Evolutionary conservation across 768 basidiomycete species (phyloP).

Genomic region (Harrya chromipes): DNA sequence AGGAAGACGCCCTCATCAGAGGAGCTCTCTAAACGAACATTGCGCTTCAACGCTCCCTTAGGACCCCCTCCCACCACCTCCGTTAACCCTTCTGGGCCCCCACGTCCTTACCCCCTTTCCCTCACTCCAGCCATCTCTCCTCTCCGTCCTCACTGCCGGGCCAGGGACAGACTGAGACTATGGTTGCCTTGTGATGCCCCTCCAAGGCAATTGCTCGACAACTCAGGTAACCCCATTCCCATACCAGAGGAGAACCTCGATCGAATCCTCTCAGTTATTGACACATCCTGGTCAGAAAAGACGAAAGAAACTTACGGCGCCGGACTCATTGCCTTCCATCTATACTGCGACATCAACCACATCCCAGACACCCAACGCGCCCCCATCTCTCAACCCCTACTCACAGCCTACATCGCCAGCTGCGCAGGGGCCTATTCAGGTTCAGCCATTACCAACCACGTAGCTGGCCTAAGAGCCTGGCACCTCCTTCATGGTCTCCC

Average conservation of each 20-base stretch:
- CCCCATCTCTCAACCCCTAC: conserved; percentile 7
- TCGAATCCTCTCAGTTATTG: neutral
- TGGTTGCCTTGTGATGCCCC: neutral
- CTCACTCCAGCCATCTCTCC: too few species aligned
- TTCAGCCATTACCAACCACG: conserved; percentile 18
- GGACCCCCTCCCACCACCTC: too few species aligned
- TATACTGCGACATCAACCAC: conserved; percentile 28
- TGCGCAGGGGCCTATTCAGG: conserved; percentile 34
- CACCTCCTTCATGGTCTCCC: conserved; percentile 40
- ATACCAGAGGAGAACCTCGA: neutral
- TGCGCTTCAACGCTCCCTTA: too few species aligned
- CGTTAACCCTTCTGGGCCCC: too few species aligned
- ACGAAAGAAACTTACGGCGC: conserved; percentile 32
- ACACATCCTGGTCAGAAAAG: neutral
- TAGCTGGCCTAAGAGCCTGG: conserved; percentile 39
- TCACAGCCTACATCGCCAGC: conserved; percentile 4
- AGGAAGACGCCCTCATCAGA: too few species aligned
- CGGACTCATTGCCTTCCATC: conserved; percentile 38
- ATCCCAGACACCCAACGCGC: conserved; percentile 3
- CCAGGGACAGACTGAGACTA: neutral
- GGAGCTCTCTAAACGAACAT: too few species aligned
- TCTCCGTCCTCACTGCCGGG: too few species aligned
- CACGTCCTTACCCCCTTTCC: too few species aligned
- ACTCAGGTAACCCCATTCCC: neutral
- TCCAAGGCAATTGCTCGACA: too few species aligned